phyloP scores from a whole-genome alignment of 2,329 filamentous ascomycete genomes.

The Fonsecaea monophora region DNA sequence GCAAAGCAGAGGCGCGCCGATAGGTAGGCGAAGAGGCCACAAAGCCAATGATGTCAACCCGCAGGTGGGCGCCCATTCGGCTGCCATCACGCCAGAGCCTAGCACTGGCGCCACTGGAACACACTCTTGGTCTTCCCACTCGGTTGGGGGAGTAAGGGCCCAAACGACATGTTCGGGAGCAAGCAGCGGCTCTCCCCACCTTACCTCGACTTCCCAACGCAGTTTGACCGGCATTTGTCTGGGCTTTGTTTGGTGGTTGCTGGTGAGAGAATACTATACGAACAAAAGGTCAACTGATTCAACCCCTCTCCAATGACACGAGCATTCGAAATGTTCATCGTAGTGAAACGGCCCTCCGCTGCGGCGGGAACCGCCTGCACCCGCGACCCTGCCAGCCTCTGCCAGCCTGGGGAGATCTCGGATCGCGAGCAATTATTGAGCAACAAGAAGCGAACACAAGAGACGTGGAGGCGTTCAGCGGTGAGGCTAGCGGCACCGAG shows the following conservation, averaged over 20 bases:
- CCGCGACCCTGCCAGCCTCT: background rate
- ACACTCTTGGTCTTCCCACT: background rate
- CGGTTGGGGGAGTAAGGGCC: background rate
- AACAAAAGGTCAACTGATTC: constrained; percentile 22
- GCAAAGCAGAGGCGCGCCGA: constrained; percentile 2
- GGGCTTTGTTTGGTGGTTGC: background rate
- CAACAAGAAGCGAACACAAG: background rate
- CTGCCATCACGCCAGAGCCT: constrained; percentile 3
- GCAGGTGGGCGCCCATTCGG: constrained; percentile 28
- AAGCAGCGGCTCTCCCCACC: constrained; percentile 9
- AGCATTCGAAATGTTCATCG: background rate
- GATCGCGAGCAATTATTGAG: background rate
- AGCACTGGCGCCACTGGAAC: constrained; percentile 15
- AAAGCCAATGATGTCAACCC: constrained; percentile 31
- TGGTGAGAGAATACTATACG: constrained; percentile 7
- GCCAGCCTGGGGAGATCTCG: background rate
- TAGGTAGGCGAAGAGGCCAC: constrained; percentile 8
- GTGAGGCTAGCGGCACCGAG: constrained; percentile 1
- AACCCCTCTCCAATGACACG: background rate
- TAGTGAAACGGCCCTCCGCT: background rate
- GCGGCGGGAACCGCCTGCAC: background rate
- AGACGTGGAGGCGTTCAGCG: background rate
- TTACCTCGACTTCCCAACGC: constrained; percentile 1
- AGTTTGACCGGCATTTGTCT: constrained; percentile 18
- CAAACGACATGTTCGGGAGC: background rate